These are phyloP conservation scores for Polychaeton citri DNA, from an alignment of 2,329 filamentous ascomycete species.

Conservation along the genomic window DNA sequence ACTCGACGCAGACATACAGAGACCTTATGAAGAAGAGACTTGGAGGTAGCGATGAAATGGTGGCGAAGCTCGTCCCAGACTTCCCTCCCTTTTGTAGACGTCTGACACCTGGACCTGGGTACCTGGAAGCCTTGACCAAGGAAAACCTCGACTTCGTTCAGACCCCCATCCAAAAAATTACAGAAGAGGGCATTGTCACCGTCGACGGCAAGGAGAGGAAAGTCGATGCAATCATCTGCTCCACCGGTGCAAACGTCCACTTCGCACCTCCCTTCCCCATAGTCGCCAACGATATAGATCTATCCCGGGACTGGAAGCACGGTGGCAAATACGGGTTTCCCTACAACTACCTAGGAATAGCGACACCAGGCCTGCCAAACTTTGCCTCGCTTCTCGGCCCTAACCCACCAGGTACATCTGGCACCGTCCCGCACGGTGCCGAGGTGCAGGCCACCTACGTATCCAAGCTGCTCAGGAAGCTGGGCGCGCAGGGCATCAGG, in stretches of 20 bases:
- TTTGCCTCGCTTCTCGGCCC: constrained; percentile 30
- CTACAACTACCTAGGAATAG: constrained; percentile 14
- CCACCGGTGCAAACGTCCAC: constrained; percentile 30
- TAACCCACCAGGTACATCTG: constrained; percentile 27
- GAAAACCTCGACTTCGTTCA: constrained; percentile 33
- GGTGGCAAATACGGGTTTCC: constrained; percentile 21
- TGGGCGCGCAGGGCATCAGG: constrained; percentile 30
- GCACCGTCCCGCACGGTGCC: constrained; percentile 29
- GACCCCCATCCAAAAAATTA: constrained; percentile 26
- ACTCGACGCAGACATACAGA: constrained; percentile 24
- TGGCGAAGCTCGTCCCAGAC: constrained; percentile 26
- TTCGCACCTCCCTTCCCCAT: constrained; percentile 27
- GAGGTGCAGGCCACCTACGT: constrained; percentile 24
- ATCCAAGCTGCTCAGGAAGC: constrained; percentile 25
- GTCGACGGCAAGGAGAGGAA: constrained; percentile 25
- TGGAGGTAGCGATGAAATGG: constrained; percentile 25
- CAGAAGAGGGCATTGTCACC: constrained; percentile 25
- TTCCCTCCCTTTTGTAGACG: constrained; percentile 36
- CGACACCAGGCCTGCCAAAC: constrained; percentile 22
- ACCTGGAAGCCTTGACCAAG: constrained; percentile 35
- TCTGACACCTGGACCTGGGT: constrained; percentile 38
- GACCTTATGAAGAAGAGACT: constrained; percentile 28
- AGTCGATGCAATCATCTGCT: constrained; percentile 32
- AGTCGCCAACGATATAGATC: constrained; percentile 15
- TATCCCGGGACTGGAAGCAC: constrained; percentile 13